phyloP scores from a whole-genome alignment of 2,329 filamentous ascomycete genomes.

The Colletotrichum endophyticum region DNA sequence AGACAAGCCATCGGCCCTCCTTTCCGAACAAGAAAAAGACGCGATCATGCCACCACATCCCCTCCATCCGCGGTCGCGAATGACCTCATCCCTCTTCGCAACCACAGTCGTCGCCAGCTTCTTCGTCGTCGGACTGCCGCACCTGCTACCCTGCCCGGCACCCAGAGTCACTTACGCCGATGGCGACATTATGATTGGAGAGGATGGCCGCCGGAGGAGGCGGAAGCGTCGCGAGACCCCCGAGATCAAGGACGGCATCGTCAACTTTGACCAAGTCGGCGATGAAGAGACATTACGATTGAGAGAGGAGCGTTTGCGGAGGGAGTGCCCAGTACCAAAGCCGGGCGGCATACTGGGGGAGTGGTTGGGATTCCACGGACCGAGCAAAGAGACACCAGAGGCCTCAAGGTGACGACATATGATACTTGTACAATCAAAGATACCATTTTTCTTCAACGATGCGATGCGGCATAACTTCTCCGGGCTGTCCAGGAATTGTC shows the following conservation, averaged over 20 bases:
- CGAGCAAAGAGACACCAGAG: constrained; percentile 8
- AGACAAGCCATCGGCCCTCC: not conserved
- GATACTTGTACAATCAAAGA: constrained; percentile 13
- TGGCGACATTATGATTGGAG: constrained; percentile 55
- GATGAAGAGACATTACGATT: constrained; percentile 35
- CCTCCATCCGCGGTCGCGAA: constrained; percentile 90
- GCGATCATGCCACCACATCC: constrained; percentile 75
- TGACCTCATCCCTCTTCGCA: constrained; percentile 93
- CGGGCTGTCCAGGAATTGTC: not conserved
- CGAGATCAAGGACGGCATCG: constrained; percentile 50
- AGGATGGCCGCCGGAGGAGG: constrained; percentile 49
- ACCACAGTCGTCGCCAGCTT: constrained; percentile 91
- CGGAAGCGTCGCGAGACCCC: constrained; percentile 41
- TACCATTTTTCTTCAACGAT: constrained; percentile 8
- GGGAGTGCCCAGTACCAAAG: constrained; percentile 93
- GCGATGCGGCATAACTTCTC: not conserved
- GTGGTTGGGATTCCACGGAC: constrained; percentile 70
- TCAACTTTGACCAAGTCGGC: constrained; percentile 48
- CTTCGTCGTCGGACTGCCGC: constrained; percentile 88
- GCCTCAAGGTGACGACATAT: constrained; percentile 2
- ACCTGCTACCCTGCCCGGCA: constrained; percentile 89
- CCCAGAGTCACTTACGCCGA: constrained; percentile 79
- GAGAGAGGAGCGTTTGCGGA: constrained; percentile 50
- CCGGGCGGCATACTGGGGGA: constrained; percentile 79
- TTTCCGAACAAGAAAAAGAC: constrained; percentile 4